Evolutionary conservation across 371 early-diverging fungal species (phyloP).

Genomic region (Entomophthora muscae): DNA sequence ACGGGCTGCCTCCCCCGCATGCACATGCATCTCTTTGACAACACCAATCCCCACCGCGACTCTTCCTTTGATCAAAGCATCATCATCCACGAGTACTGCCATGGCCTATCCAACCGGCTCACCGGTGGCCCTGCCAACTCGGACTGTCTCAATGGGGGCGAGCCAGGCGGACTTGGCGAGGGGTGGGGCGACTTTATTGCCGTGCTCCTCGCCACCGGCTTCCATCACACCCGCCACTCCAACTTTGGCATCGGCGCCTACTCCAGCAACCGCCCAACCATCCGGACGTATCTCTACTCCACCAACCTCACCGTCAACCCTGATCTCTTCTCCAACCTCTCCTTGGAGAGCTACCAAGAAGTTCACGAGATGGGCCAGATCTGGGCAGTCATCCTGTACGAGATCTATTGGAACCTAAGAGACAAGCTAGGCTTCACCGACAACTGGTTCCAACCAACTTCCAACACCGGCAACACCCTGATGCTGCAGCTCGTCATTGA

Average conservation of each 20-base stretch:
- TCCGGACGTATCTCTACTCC: constrained; percentile 78
- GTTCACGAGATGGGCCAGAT: constrained; percentile 92
- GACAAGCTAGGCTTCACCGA: constrained; percentile 44
- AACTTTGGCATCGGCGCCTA: constrained; percentile 75
- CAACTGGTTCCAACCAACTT: constrained; percentile 24
- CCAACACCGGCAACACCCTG: constrained; percentile 55
- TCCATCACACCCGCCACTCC: constrained; percentile 27
- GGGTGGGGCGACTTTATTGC: constrained; percentile 94
- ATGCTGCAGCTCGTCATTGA: constrained; percentile 76
- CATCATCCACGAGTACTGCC: constrained; percentile 80
- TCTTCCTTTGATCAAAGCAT: constrained; percentile 90
- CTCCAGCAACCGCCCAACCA: constrained; percentile 59
- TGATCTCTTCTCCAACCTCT: constrained; percentile 63
- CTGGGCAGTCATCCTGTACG: constrained; percentile 87
- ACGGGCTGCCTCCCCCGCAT: constrained; percentile 80
- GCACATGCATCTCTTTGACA: constrained; percentile 81
- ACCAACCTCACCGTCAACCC: constrained; percentile 67
- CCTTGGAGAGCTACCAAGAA: constrained; percentile 74
- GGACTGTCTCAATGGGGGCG: constrained; percentile 84
- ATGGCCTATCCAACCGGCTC: constrained; percentile 78
- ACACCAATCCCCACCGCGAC: constrained; percentile 43
- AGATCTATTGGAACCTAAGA: constrained; percentile 67
- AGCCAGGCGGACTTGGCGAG: constrained; percentile 91
- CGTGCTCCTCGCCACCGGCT: constrained; percentile 55
- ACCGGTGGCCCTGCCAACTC: constrained; percentile 86